Percentiles rank a stretch among this genome's conserved stretches.
Evolutionary conservation across 148 eudicot species (phyloP).

Genomic region (Silene conica): DNA sequence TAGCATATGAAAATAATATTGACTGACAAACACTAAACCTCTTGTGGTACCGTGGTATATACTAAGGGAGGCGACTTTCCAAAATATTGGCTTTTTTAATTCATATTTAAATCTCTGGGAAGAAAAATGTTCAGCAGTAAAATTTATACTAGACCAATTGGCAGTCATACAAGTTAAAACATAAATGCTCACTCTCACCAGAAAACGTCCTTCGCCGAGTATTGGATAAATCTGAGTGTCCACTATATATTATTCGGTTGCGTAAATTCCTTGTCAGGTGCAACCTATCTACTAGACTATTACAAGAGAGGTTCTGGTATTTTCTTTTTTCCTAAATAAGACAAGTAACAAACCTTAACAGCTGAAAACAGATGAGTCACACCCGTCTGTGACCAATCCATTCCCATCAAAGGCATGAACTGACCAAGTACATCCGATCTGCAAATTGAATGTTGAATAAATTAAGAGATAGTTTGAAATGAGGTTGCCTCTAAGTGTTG

Average conservation of each 20-base stretch:
- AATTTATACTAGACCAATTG: not conserved
- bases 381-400: conserved; percentile 97
- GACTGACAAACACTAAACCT: not conserved
- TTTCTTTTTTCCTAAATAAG: not conserved
- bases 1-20: not conserved
- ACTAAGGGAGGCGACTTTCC: not conserved
- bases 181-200: not conserved
- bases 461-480: conserved; percentile 8
- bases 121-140: not conserved
- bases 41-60: not conserved
- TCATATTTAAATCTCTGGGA: not conserved
- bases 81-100: not conserved
- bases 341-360: conserved; percentile 59
- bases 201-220: not conserved
- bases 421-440: conserved; percentile 99
- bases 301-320: not conserved
- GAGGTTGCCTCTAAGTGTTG: not conserved
- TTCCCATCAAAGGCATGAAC: conserved; percentile 95
- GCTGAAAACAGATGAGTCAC: conserved; percentile 94
- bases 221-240: not conserved
- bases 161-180: not conserved
- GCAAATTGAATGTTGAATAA: conserved; percentile 16
- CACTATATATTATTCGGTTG: not conserved
- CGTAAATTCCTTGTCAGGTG: not conserved
- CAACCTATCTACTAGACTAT: not conserved